These are phyloP conservation scores for Solanum hybrid DNA, from an alignment of 305 asterid species.

Conservation along the genomic window DNA sequence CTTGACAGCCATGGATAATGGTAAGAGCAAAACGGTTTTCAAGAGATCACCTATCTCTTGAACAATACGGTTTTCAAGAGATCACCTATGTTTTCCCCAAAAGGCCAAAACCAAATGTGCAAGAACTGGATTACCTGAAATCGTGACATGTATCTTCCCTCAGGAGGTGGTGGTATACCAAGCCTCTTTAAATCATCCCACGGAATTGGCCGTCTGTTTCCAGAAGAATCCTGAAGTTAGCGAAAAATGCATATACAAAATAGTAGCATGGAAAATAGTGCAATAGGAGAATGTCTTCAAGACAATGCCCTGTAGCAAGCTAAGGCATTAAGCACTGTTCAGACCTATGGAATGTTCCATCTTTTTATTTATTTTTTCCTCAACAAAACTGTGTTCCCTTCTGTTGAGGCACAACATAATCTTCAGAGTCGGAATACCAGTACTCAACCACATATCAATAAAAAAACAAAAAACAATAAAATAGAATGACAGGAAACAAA, in stretches of 20 bases:
- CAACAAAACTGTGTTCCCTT: background rate
- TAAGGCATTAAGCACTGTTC: background rate
- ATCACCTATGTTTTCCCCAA: background rate
- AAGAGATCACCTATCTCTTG: no score
- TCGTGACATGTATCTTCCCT: constrained; percentile 75
- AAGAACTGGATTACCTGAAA: constrained; percentile 38
- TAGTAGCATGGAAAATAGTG: background rate
- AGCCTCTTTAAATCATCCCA: constrained; percentile 75
- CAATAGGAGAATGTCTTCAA: background rate
- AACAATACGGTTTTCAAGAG: background rate
- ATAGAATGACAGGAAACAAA: background rate
- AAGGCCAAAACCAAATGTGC: background rate
- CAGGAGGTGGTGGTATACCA: constrained; percentile 85
- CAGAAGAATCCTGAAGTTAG: background rate
- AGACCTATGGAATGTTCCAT: background rate
- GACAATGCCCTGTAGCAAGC: background rate
- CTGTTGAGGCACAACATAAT: background rate
- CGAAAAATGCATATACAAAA: background rate
- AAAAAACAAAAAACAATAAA: background rate
- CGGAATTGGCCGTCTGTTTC: constrained; percentile 65
- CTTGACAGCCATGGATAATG: background rate
- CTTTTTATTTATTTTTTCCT: background rate
- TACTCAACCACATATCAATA: background rate
- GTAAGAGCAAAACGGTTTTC: background rate
- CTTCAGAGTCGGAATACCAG: background rate